Percentiles rank a stretch among this genome's conserved stretches.
Evolutionary conservation across 108 stramenopile species (phyloP).

Genomic region (Chaetoceros muelleri): DNA sequence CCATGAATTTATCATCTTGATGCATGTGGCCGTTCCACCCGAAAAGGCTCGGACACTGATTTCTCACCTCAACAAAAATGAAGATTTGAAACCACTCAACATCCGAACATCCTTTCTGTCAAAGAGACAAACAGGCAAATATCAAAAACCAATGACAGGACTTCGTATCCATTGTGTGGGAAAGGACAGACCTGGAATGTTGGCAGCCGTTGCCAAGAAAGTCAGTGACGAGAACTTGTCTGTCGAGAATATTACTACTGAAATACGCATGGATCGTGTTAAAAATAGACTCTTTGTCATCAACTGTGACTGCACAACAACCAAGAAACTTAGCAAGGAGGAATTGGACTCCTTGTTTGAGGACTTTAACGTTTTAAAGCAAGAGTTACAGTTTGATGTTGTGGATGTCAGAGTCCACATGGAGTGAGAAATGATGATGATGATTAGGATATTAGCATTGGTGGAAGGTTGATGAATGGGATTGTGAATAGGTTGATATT

Average conservation of each 20-base stretch:
- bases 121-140: constrained; percentile 33
- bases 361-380: constrained; percentile 42
- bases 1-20: constrained; percentile 69
- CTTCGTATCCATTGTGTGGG: constrained; percentile 74
- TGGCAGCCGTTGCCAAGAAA: constrained; percentile 58
- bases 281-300: constrained; percentile 56
- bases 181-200: constrained; percentile 68
- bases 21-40: constrained; percentile 70
- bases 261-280: constrained; percentile 30
- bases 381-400: constrained; percentile 38
- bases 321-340: constrained; percentile 35
- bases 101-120: constrained; percentile 43
- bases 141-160: constrained; percentile 37
- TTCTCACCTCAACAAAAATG: constrained; percentile 19
- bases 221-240: constrained; percentile 52
- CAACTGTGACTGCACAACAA: constrained; percentile 41
- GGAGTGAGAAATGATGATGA: no score
- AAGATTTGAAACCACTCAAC: constrained; percentile 32
- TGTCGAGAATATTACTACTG: constrained; percentile 65
- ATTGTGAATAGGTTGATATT: no score
- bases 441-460: no score
- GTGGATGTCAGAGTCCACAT: constrained; percentile 70
- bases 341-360: constrained; percentile 28
- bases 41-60: constrained; percentile 26
- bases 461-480: no score